These are phyloP conservation scores for Tricholoma terreum DNA, from an alignment of 768 basidiomycete species.

Conservation along the genomic window DNA sequence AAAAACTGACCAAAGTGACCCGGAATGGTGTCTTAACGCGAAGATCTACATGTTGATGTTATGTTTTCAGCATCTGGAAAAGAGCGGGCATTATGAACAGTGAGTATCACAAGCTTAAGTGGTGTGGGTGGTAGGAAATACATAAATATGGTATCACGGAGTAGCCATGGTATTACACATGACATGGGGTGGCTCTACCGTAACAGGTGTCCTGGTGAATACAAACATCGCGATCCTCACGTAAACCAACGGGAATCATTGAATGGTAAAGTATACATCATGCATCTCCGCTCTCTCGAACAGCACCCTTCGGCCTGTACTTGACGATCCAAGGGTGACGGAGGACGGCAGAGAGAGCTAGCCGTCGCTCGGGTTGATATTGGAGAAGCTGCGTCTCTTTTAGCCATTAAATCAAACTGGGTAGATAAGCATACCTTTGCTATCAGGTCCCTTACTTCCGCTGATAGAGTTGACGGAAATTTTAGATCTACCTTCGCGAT, in stretches of 20 bases:
- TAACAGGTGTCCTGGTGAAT: neutral
- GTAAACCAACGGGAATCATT: neutral
- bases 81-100: too few species aligned
- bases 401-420: conserved; percentile 7
- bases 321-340: conserved; percentile 86
- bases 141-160: too few species aligned
- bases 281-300: conserved; percentile 20
- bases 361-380: conserved; percentile 73
- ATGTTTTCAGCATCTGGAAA: too few species aligned
- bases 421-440: conserved; percentile 40
- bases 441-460: conserved; percentile 68
- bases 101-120: too few species aligned
- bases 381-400: conserved; percentile 65
- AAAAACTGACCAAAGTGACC: too few species aligned
- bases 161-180: neutral
- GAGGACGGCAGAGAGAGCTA: conserved; percentile 72
- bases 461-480: conserved; percentile 55
- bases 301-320: conserved; percentile 49
- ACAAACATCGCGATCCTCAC: too few species aligned
- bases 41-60: too few species aligned
- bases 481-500: conserved; percentile 85
- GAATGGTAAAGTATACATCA: neutral
- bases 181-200: neutral
- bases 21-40: too few species aligned
- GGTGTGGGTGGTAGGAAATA: neutral